A percentile compares a stretch with the other conserved stretches of the same genome.
phyloP scores from a whole-genome alignment of 306 rosid genomes.

The Pyrus communis region DNA sequence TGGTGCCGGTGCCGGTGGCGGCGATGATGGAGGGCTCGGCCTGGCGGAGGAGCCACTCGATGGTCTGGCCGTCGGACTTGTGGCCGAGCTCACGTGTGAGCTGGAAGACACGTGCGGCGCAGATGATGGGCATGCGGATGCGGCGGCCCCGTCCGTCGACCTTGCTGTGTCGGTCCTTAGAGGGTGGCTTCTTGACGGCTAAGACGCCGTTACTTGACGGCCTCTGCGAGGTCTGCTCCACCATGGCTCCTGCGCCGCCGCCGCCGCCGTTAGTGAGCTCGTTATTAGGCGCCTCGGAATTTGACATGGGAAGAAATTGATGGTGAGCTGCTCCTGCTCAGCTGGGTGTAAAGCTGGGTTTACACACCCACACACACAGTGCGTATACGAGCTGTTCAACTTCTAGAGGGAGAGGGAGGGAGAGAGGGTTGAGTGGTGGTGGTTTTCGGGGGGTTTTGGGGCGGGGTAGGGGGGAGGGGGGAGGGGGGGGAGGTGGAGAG shows the following conservation, averaged over 20 bases:
- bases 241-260: slow-evolving; percentile 11
- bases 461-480: too few species aligned
- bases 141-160: slow-evolving; percentile 96
- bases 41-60: slow-evolving; percentile 98
- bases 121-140: slow-evolving; percentile 92
- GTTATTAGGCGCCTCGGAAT: slow-evolving; percentile 59
- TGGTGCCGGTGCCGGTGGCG: slow-evolving; percentile 93
- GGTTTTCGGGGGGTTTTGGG: background rate
- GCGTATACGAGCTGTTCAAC: background rate
- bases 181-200: slow-evolving; percentile 69
- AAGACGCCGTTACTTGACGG: slow-evolving; percentile 28
- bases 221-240: background rate
- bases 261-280: slow-evolving; percentile 36
- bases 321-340: background rate
- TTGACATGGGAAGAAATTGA: slow-evolving; percentile 45
- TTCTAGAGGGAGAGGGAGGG: background rate
- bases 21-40: slow-evolving; percentile 98
- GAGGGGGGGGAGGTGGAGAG: slow-evolving; percentile 5
- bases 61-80: slow-evolving; percentile 97
- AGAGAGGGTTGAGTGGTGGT: background rate
- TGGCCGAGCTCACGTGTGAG: slow-evolving; percentile 95
- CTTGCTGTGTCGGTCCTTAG: slow-evolving; percentile 95
- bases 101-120: slow-evolving; percentile 97
- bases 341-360: background rate
- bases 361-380: background rate